phyloP scores from a whole-genome alignment of 1,284 basidiomycete genomes.

The Sanguinoderma infundibulare region DNA sequence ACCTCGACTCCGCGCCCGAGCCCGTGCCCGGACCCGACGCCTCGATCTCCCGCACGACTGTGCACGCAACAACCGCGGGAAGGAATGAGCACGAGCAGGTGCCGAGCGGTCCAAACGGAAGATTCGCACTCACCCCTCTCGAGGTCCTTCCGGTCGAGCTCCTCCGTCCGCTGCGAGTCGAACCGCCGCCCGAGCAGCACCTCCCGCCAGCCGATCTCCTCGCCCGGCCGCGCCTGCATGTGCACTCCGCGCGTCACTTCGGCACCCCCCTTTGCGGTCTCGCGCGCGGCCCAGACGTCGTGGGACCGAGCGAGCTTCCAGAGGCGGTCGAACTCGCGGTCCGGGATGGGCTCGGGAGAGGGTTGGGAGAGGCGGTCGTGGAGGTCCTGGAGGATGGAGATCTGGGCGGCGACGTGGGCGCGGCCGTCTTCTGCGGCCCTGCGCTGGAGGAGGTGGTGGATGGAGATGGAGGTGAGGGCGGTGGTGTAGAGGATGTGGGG shows the following conservation, averaged over 20 bases:
- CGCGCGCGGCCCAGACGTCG: constrained; percentile 19
- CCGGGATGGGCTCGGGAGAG: constrained; percentile 44
- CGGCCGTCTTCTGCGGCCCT: constrained; percentile 52
- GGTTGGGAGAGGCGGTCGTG: constrained; percentile 48
- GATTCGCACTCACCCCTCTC: constrained; percentile 29
- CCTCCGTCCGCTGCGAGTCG: constrained; percentile 29
- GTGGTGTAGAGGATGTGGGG: constrained; percentile 61
- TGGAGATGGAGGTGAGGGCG: constrained; percentile 63
- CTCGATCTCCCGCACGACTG: constrained; percentile 6
- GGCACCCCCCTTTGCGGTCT: constrained; percentile 17
- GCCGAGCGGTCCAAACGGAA: not conserved
- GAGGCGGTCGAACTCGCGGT: constrained; percentile 50
- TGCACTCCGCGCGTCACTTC: constrained; percentile 13
- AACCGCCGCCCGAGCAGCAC: constrained; percentile 33
- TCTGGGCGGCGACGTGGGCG: constrained; percentile 52
- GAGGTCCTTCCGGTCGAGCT: constrained; percentile 36
- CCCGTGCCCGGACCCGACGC: too few species aligned
- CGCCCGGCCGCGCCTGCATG: constrained; percentile 14
- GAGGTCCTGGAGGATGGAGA: constrained; percentile 64
- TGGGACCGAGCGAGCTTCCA: constrained; percentile 23
- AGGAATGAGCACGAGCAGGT: not conserved
- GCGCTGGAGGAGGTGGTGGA: constrained; percentile 60
- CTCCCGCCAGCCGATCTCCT: constrained; percentile 38
- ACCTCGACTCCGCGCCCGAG: not conserved
- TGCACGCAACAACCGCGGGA: too few species aligned